Evolutionary conservation across 2,329 filamentous ascomycete species (phyloP), one percentile per base, ranked within the genome.

Genomic region (Diaporthe destruens): DNA sequence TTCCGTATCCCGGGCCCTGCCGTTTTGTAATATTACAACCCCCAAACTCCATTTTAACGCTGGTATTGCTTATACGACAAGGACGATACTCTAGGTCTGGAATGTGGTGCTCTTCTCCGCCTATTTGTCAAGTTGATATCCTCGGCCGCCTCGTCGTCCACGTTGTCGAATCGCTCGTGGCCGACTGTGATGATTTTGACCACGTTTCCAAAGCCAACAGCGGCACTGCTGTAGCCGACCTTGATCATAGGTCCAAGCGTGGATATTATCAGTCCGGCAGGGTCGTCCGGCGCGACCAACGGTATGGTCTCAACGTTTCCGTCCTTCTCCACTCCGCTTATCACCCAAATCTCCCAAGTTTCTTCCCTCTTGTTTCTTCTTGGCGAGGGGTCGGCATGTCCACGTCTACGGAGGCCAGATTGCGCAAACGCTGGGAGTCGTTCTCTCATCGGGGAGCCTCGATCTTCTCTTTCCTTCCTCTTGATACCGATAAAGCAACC

Each of bases 131-230:
- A 76, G 29, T 80, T 84, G 73, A 80, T 75, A 18, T 71, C 73
- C 20, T 77, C 77, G 14, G 78, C 75, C 51, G 82, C 80, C 3
- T 78, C 82, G 29, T 77, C 77, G 25, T 55, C 73, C 34, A 80
- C 80, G 20, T 77, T 82, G 55, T 91, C 89, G 76, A 92, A 93
- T 42, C 88, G 84, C 78, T 93, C 91, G 75, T 89, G 87, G 7
- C 91, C 92, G 7, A 92, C 84, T 2, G 88, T 89, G 71, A 95
- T 87, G 66, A 95, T 83, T 81, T 94, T 95, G 77, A 95, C 86
- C 1, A 89, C 85, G 76, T 94, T 93, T 16, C 93, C 93, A 73
- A 95, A 90, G 0, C 88, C 92, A 39, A 95, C 87, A 0, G 90
- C 93, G 3, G 94, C 86, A 66, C 91, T 92, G 57, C 87, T 85